phyloP scores from a whole-genome alignment of 192 early-diverging fungal species.

The Globomyces pollinis-pini region DNA sequence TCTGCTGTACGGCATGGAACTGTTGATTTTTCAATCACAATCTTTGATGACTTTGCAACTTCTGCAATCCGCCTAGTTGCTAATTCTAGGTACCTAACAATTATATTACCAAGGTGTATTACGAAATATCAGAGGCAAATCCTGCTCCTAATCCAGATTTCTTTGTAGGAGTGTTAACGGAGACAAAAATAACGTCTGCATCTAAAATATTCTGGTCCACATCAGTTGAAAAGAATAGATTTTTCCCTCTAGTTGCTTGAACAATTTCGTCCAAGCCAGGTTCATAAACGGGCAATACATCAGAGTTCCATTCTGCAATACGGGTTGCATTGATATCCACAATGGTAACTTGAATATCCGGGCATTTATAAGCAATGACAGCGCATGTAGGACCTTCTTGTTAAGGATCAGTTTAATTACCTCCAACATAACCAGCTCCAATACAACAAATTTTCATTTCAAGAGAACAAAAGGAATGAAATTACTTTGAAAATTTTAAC shows the following conservation, averaged over 20 bases:
- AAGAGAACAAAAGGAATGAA: neutral
- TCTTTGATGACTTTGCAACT: constrained; percentile 70
- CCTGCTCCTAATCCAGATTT: constrained; percentile 71
- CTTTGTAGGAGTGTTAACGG: constrained; percentile 88
- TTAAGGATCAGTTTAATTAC: neutral
- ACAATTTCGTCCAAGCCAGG: constrained; percentile 86
- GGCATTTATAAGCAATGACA: constrained; percentile 87
- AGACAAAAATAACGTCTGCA: constrained; percentile 85
- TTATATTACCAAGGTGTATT: too few relatives aligned
- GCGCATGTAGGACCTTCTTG: constrained; percentile 84
- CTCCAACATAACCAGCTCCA: constrained; percentile 93
- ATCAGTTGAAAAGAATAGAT: constrained; percentile 82
- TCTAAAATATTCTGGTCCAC: constrained; percentile 68
- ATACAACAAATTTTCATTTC: constrained; percentile 78
- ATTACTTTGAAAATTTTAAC: too few relatives aligned
- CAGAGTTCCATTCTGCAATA: constrained; percentile 88
- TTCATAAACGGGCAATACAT: constrained; percentile 82
- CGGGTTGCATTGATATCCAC: constrained; percentile 73
- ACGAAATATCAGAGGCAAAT: constrained; percentile 71
- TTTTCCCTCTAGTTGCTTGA: constrained; percentile 59
- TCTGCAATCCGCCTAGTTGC: constrained; percentile 78
- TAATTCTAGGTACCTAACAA: constrained; percentile 75
- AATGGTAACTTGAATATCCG: constrained; percentile 80
- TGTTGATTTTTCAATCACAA: constrained; percentile 92
- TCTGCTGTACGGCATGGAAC: constrained; percentile 89